Conservation (phyloP, 805 yeast species). For the Lipomyces mesembrius region DNA sequence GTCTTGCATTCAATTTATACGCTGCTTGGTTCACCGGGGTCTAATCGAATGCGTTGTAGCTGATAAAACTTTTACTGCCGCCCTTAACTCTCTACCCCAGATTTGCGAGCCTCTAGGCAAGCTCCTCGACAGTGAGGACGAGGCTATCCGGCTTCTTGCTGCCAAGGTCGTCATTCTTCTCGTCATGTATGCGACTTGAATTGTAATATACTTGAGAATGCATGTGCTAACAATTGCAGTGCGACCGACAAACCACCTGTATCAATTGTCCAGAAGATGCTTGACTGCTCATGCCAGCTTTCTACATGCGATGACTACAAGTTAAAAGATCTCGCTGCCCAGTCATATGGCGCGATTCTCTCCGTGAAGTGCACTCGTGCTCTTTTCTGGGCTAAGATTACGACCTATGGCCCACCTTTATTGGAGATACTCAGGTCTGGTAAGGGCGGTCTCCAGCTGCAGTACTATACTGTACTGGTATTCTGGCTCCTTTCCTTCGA, state of each 20-base stretch:
- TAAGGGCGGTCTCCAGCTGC: constrained; percentile 70
- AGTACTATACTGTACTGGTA: constrained; percentile 75
- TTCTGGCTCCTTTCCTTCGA: constrained; percentile 88
- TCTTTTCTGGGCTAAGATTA: constrained; percentile 54
- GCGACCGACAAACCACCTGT: constrained; percentile 36
- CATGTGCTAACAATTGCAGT: constrained; percentile 31
- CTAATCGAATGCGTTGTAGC: neutral
- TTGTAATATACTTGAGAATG: neutral
- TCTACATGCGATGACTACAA: constrained; percentile 52
- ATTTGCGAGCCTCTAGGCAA: constrained; percentile 39
- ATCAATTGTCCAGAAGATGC: constrained; percentile 51
- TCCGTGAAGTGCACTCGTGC: constrained; percentile 59
- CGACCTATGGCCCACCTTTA: constrained; percentile 55
- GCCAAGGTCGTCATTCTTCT: constrained; percentile 60
- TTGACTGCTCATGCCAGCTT: constrained; percentile 43
- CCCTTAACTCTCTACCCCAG: constrained; percentile 21
- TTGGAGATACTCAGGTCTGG: constrained; percentile 53
- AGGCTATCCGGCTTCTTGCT: constrained; percentile 59
- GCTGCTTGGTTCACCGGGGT: neutral
- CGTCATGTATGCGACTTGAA: constrained; percentile 45
- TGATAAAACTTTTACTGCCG: constrained; percentile 10
- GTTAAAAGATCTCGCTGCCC: constrained; percentile 65
- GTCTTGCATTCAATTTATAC: neutral
- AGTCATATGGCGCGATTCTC: constrained; percentile 65
- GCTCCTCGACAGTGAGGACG: constrained; percentile 60